A percentile compares a stretch with the other conserved stretches of the same genome.
Evolutionary conservation across 805 yeast genomes (phyloP).

Genomic region (Saccharomycopsis selenospora): DNA sequence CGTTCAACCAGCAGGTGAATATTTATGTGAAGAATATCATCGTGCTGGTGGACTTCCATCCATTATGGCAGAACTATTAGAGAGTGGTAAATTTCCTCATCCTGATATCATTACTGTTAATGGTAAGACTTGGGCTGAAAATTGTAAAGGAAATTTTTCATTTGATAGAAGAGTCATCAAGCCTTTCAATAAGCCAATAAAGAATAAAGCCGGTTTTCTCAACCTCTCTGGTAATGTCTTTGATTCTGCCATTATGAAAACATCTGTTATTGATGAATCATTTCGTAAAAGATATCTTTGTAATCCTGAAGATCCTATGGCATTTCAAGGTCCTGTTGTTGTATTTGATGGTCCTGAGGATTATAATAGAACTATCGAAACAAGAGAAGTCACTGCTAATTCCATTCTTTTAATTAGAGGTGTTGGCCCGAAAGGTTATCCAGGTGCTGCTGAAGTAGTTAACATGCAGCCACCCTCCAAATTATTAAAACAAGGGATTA

Average conservation of each 20-base stretch:
- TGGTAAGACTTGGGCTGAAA: constrained; percentile 22
- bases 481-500: constrained; percentile 22
- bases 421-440: constrained; percentile 26
- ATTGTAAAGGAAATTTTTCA: constrained; percentile 18
- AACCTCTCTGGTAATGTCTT: constrained; percentile 25
- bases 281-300: constrained; percentile 22
- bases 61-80: constrained; percentile 22
- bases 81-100: constrained; percentile 21
- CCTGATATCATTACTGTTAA: constrained; percentile 22
- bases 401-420: constrained; percentile 26
- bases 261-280: constrained; percentile 24
- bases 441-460: constrained; percentile 27
- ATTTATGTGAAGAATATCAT: constrained; percentile 24
- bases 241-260: constrained; percentile 27
- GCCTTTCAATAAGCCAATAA: constrained; percentile 22
- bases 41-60: constrained; percentile 25
- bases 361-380: constrained; percentile 23
- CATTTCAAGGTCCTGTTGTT: constrained; percentile 25
- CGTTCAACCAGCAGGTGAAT: constrained; percentile 21
- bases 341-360: constrained; percentile 28
- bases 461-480: constrained; percentile 26
- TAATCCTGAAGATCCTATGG: constrained; percentile 25
- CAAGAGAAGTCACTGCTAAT: constrained; percentile 19
- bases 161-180: constrained; percentile 22
- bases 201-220: constrained; percentile 23